Conservation (phyloP, 2,329 filamentous ascomycete species). For the Sodiomyces alkalinus region DNA sequence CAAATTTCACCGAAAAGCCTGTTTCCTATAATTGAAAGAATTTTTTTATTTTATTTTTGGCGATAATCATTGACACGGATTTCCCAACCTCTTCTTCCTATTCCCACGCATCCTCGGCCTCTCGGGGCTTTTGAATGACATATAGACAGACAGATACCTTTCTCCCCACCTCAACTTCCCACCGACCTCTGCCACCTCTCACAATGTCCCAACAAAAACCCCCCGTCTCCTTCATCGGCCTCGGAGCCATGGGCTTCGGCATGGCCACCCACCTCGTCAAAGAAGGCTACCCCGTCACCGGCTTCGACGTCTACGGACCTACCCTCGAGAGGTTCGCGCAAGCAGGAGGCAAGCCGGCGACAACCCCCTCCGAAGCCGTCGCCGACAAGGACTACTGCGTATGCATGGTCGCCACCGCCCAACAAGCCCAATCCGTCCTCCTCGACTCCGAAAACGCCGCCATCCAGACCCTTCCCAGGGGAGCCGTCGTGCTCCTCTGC, state of each 20-base stretch:
- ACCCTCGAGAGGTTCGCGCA: conserved; percentile 15
- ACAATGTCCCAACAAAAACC: conserved; percentile 6
- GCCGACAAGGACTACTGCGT: conserved; percentile 44
- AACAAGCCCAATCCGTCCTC: conserved; percentile 51
- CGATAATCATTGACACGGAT: no score
- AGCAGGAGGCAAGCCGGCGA: conserved; percentile 11
- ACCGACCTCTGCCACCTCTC: no score
- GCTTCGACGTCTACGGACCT: conserved; percentile 16
- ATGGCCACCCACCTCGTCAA: conserved; percentile 64
- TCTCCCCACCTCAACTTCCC: no score
- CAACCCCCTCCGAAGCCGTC: conserved; percentile 19
- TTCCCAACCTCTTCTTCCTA: no score
- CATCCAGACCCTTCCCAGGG: conserved; percentile 9
- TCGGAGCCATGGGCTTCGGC: conserved; percentile 70
- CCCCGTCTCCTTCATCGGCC: conserved; percentile 28
- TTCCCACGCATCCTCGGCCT: no score
- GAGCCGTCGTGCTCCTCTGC: conserved; percentile 12
- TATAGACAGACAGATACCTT: no score
- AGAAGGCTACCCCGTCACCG: conserved; percentile 36
- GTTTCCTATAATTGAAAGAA: no score
- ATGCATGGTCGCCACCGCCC: conserved; percentile 62
- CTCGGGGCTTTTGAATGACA: no score
- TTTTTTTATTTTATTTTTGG: no score
- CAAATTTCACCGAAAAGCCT: no score
- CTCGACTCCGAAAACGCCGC: conserved; percentile 42